A percentile compares a stretch with the other conserved stretches of the same genome.
Conservation (phyloP, 306 rosid species). For the Vigna angularis region DNA sequence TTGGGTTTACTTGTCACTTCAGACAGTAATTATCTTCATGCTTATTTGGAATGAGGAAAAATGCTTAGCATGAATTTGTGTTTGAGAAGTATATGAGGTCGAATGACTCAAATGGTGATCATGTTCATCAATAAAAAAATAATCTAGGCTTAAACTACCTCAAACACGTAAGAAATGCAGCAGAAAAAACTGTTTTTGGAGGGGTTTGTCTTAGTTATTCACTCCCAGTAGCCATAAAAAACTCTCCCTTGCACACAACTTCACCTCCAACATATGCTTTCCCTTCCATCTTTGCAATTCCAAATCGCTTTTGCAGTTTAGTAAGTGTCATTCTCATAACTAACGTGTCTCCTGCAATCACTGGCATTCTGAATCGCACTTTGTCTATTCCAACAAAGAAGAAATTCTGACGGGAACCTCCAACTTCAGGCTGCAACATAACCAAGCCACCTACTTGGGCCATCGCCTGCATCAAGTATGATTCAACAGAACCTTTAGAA, state of each 20-base stretch:
- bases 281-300: slow-evolving; percentile 91
- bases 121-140: not conserved
- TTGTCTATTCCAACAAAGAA: slow-evolving; percentile 90
- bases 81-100: not conserved
- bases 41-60: not conserved
- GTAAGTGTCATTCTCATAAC: slow-evolving; percentile 83
- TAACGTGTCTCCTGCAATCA: slow-evolving; percentile 85
- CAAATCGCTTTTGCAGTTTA: slow-evolving; percentile 80
- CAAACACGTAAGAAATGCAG: slow-evolving; percentile 21
- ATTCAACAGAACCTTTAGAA: slow-evolving; percentile 9
- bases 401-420: slow-evolving; percentile 78
- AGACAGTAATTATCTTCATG: not conserved
- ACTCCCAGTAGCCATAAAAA: slow-evolving; percentile 68
- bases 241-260: slow-evolving; percentile 86
- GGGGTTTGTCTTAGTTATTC: slow-evolving; percentile 36
- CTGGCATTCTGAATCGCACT: slow-evolving; percentile 86
- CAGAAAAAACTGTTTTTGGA: slow-evolving; percentile 18
- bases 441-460: slow-evolving; percentile 91
- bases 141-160: not conserved
- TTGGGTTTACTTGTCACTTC: slow-evolving; percentile 31
- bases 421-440: slow-evolving; percentile 85
- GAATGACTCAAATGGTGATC: not conserved
- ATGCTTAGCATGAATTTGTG: not conserved
- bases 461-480: slow-evolving; percentile 65
- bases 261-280: slow-evolving; percentile 87